Evolutionary conservation across 2,329 filamentous ascomycete species (phyloP).

Genomic region (Fusarium sp.): DNA sequence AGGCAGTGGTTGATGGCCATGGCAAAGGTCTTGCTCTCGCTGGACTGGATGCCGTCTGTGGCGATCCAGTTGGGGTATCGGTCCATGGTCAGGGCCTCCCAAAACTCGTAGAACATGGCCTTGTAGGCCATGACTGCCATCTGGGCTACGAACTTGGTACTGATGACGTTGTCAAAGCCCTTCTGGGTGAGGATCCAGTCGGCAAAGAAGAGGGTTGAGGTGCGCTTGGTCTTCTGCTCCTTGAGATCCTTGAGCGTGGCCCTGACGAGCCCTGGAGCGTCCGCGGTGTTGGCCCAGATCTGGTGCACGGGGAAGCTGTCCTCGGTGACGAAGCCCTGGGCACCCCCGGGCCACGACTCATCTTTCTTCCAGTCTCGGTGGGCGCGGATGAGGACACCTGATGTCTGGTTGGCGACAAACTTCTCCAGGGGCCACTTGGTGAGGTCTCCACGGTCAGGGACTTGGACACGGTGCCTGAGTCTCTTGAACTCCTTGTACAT

Average conservation of each 20-base stretch:
- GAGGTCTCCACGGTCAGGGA: conserved; percentile 40
- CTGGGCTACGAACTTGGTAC: neutral
- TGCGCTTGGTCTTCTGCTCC: conserved; percentile 1
- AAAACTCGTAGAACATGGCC: conserved; percentile 35
- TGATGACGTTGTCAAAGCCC: neutral
- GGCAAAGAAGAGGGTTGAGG: conserved; percentile 31
- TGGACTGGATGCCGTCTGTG: conserved; percentile 42
- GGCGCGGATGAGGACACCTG: conserved; percentile 45
- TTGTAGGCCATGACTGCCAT: conserved; percentile 17
- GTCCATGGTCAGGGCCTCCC: conserved; percentile 33
- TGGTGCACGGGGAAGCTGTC: conserved; percentile 39
- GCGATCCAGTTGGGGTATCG: conserved; percentile 49
- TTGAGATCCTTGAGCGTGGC: conserved; percentile 38
- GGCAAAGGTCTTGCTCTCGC: conserved; percentile 38
- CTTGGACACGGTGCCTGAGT: conserved; percentile 32
- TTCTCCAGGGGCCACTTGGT: conserved; percentile 37
- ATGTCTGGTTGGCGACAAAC: conserved; percentile 40
- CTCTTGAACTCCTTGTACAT: conserved; percentile 37
- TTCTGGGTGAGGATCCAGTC: conserved; percentile 44
- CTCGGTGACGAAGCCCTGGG: conserved; percentile 43
- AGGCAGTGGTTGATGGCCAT: conserved; percentile 47
- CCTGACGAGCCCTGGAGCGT: conserved; percentile 8
- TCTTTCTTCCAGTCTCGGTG: conserved; percentile 33
- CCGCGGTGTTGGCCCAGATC: conserved; percentile 38
- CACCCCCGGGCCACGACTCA: conserved; percentile 37